These are phyloP conservation scores for Aureobasidium lini DNA, from an alignment of 2,329 filamentous ascomycete genomes.

Conservation along the genomic window DNA sequence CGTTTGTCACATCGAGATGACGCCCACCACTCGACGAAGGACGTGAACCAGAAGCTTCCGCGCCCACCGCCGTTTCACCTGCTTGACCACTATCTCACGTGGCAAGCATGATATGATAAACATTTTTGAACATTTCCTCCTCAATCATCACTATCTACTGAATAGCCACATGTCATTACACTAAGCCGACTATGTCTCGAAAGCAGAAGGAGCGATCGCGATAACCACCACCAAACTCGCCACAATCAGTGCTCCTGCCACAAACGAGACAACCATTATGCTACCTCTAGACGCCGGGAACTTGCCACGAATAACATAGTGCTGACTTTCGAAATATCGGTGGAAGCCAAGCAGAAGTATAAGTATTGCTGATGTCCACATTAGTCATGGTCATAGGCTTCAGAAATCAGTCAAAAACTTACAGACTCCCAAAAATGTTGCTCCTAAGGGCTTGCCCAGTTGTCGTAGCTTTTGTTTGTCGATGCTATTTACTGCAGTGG, in stretches of 20 bases:
- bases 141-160: neutral
- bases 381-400: neutral
- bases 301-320: constrained; percentile 72
- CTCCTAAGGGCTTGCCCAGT: constrained; percentile 66
- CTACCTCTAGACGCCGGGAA: constrained; percentile 73
- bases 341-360: constrained; percentile 71
- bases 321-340: constrained; percentile 68
- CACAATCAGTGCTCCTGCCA: constrained; percentile 54
- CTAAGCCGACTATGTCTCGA: constrained; percentile 27
- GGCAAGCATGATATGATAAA: neutral
- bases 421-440: constrained; percentile 64
- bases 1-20: neutral
- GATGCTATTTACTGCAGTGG: constrained; percentile 20
- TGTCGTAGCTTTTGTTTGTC: constrained; percentile 41
- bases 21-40: neutral
- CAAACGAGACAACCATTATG: constrained; percentile 59
- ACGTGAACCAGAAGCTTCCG: constrained; percentile 5
- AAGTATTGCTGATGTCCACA: constrained; percentile 48
- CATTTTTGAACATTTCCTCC: neutral
- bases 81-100: neutral
- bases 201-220: constrained; percentile 43
- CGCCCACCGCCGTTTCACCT: neutral
- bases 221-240: constrained; percentile 54
- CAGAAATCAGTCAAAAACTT: constrained; percentile 14
- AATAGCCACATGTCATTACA: neutral